Base-by-base conservation (phyloP, 148 eudicot genomes). In the Mesembryanthemum crystallinum region DNA sequence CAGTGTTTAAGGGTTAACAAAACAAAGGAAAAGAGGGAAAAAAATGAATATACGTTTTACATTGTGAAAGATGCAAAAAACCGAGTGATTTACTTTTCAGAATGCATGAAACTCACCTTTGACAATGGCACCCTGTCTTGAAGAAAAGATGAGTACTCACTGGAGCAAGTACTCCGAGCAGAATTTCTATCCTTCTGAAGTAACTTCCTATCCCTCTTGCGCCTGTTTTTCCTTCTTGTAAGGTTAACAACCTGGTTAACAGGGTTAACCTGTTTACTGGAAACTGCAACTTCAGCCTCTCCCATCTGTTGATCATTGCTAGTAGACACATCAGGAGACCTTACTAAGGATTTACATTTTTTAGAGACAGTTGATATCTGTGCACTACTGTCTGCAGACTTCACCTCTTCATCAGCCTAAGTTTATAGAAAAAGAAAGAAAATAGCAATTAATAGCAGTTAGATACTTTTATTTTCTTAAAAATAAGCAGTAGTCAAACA, bases 291-390 rank as follows among this genome's bases (percentile, higher is more conserved):
- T 75, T 80, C 83, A 58, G 64, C 55, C 70, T 81, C 77, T 71
- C 60, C 75, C 54, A 58, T 29, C 23, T 49, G 78, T 47, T 30
- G 73, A 65, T 43, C 84, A 78, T 81, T 83, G 35, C 77, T 73
- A 39, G 78, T 75, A 67, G 87, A 71, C 69, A 72, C 51, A 51
- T 72, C 82, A 25, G 82, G 79, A 78, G 84, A 81, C 74, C 67
- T 81, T 7, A 64, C 42, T 11, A 73, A 78, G 58, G 76, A 68
- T 78, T 79, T 73, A 64, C 64, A 72, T 55, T 35, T 64, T 60
- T 76, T 76, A 30, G 73, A 66, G 63, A 57, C 64, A 73, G 55
- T 30, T 55, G 60, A 68, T 28, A 60, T 59, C 28, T 49, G 77
- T 73, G 55, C 73, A 76, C 69, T 57, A 42, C 79, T 79, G 63